Conservation (phyloP, 2,329 filamentous ascomycete species). For the Aspergillus floridensis region DNA sequence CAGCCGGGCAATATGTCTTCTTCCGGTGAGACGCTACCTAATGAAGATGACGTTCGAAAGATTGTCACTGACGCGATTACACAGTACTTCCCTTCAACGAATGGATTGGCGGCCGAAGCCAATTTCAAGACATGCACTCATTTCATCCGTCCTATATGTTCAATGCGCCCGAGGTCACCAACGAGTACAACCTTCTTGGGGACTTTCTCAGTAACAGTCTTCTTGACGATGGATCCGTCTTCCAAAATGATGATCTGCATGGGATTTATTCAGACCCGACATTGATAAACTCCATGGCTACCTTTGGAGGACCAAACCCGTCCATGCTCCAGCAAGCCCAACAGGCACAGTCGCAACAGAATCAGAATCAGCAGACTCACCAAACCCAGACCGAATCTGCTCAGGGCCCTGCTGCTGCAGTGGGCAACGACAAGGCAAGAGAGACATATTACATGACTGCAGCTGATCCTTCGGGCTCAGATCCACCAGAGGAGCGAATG, state of each 20-base stretch:
- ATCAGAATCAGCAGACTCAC: conserved; percentile 31
- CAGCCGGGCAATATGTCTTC: conserved; percentile 62
- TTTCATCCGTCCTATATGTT: conserved; percentile 96
- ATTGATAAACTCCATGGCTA: conserved; percentile 45
- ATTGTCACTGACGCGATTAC: conserved; percentile 26
- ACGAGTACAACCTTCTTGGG: conserved; percentile 94
- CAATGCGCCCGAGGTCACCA: conserved; percentile 85
- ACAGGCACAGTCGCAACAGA: conserved; percentile 31
- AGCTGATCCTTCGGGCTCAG: conserved; percentile 84
- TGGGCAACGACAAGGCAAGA: conserved; percentile 65
- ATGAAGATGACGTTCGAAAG: conserved; percentile 7
- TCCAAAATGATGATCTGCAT: conserved; percentile 64
- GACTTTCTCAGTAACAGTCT: conserved; percentile 93
- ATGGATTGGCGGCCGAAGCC: conserved; percentile 74
- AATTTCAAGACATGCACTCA: conserved; percentile 91
- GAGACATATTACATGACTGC: conserved; percentile 95
- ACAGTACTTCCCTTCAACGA: conserved; percentile 80
- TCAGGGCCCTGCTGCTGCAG: conserved; percentile 59
- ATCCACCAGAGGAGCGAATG: conserved; percentile 90
- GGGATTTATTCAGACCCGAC: conserved; percentile 62
- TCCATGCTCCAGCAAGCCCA: conserved; percentile 38
- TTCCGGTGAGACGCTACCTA: conserved; percentile 60
- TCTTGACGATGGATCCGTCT: conserved; percentile 75
- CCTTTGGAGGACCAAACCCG: conserved; percentile 30
- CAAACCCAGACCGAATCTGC: conserved; percentile 52